phyloP scores from a whole-genome alignment of 257 asterid species.

The Primulina eburnea region DNA sequence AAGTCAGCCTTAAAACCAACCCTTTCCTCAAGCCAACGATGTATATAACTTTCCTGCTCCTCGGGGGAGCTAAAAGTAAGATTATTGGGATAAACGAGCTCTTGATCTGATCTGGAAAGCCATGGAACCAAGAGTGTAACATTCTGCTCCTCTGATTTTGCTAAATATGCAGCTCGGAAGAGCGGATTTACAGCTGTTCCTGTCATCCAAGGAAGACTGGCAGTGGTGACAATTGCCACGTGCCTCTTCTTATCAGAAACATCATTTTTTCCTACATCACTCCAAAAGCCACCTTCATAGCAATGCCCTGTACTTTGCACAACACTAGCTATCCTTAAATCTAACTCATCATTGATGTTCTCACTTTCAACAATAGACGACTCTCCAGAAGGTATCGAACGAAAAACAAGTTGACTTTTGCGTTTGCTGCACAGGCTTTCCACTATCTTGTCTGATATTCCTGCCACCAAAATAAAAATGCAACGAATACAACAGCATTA shows the following conservation, averaged over 20 bases:
- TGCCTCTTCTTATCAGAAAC: conserved; percentile 67
- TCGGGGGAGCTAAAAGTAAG: conserved; percentile 86
- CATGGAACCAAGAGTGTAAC: conserved; percentile 97
- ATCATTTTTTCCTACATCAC: conserved; percentile 51
- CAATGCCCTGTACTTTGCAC: conserved; percentile 89
- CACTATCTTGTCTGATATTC: conserved; percentile 85
- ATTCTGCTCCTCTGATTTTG: conserved; percentile 75
- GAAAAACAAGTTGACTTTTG: conserved; percentile 55
- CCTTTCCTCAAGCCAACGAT: conserved; percentile 95
- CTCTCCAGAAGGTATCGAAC: conserved; percentile 67
- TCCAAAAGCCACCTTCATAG: conserved; percentile 90
- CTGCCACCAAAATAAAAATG: conserved; percentile 42
- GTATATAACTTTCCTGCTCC: conserved; percentile 86
- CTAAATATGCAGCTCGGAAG: conserved; percentile 94
- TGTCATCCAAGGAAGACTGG: conserved; percentile 99
- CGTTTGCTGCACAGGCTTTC: conserved; percentile 90
- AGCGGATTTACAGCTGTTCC: conserved; percentile 98
- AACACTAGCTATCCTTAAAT: conserved; percentile 89
- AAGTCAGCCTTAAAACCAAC: conserved; percentile 87
- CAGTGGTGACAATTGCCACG: conserved; percentile 96
- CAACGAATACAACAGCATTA: conserved; percentile 20
- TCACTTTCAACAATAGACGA: conserved; percentile 66
- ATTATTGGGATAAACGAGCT: conserved; percentile 85
- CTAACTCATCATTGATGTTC: conserved; percentile 65
- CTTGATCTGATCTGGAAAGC: conserved; percentile 96